A percentile compares a stretch with the other conserved stretches of the same genome.
Conservation (phyloP, 495 filamentous ascomycete genomes). For the Venustampulla echinocandica region DNA sequence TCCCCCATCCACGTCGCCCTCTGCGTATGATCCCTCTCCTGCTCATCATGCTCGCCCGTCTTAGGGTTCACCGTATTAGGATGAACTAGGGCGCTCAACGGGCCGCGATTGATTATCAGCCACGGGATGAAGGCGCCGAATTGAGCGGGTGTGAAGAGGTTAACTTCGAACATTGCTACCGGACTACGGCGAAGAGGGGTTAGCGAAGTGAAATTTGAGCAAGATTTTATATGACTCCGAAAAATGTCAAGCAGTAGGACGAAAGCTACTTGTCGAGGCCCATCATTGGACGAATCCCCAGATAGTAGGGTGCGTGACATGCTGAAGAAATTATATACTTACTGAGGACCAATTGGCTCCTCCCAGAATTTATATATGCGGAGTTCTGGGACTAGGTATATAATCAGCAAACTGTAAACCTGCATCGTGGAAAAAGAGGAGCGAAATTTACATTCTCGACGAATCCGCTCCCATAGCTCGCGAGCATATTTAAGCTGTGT, state of each 20-base stretch:
- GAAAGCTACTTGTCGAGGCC: too few species aligned
- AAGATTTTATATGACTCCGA: too few species aligned
- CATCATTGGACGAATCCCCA: too few species aligned
- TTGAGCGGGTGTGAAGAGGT: constrained; percentile 74
- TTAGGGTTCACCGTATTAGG: constrained; percentile 57
- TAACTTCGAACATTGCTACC: constrained; percentile 87
- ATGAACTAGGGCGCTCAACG: constrained; percentile 70
- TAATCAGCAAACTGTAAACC: not conserved
- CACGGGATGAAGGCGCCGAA: constrained; percentile 79
- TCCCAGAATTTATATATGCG: constrained; percentile 75
- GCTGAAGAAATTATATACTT: not conserved
- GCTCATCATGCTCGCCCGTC: constrained; percentile 25
- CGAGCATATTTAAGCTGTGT: constrained; percentile 55
- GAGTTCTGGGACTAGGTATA: constrained; percentile 63
- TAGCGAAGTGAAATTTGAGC: not conserved
- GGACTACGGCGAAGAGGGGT: constrained; percentile 30
- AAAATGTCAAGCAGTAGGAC: too few species aligned
- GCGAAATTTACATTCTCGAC: constrained; percentile 60
- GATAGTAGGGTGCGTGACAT: too few species aligned
- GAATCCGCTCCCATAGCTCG: constrained; percentile 68
- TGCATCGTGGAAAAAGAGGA: not conserved
- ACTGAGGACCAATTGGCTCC: constrained; percentile 68
- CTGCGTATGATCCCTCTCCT: constrained; percentile 51
- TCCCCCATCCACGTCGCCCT: constrained; percentile 82
- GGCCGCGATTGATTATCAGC: constrained; percentile 76